Percentiles rank a stretch among this genome's conserved stretches.
Conservation (phyloP, 805 yeast species). For the Teunomyces aglyptinius region DNA sequence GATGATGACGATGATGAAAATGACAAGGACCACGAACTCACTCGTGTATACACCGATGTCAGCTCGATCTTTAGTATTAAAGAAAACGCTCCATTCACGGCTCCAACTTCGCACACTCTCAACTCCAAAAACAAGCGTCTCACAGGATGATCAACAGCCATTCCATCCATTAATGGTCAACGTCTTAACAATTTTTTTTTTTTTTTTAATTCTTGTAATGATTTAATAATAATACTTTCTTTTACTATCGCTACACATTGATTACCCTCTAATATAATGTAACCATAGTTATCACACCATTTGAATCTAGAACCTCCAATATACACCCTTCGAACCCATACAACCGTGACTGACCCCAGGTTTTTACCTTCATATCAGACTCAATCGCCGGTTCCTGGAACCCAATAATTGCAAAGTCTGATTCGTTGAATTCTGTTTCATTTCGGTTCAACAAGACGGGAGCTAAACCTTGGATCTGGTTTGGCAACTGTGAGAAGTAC, state of each 20-base stretch:
- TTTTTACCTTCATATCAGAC: slow-evolving; percentile 21
- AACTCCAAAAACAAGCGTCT: neutral
- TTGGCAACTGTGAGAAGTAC: slow-evolving; percentile 33
- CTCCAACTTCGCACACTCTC: slow-evolving; percentile 5
- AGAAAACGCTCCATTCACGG: neutral
- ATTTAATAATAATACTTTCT: neutral
- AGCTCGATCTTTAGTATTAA: slow-evolving; percentile 28
- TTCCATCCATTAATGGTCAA: neutral
- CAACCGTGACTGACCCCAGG: slow-evolving; percentile 44
- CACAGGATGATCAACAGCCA: neutral
- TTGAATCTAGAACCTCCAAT: slow-evolving; percentile 42
- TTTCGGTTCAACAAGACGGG: slow-evolving; percentile 39
- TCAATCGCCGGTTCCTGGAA: slow-evolving; percentile 4
- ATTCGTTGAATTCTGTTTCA: slow-evolving; percentile 39
- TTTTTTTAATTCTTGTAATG: neutral
- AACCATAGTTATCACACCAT: slow-evolving; percentile 34
- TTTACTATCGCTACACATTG: neutral
- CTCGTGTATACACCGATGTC: slow-evolving; percentile 24
- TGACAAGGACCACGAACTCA: slow-evolving; percentile 12
- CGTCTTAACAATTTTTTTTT: neutral
- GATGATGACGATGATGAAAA: slow-evolving; percentile 9
- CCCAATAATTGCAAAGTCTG: slow-evolving; percentile 34
- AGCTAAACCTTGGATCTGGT: slow-evolving; percentile 13
- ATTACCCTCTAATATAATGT: slow-evolving; percentile 29
- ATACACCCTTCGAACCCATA: slow-evolving; percentile 41